These are phyloP conservation scores for Microcera coccophila DNA, from an alignment of 2,329 filamentous ascomycete genomes.

Conservation along the genomic window DNA sequence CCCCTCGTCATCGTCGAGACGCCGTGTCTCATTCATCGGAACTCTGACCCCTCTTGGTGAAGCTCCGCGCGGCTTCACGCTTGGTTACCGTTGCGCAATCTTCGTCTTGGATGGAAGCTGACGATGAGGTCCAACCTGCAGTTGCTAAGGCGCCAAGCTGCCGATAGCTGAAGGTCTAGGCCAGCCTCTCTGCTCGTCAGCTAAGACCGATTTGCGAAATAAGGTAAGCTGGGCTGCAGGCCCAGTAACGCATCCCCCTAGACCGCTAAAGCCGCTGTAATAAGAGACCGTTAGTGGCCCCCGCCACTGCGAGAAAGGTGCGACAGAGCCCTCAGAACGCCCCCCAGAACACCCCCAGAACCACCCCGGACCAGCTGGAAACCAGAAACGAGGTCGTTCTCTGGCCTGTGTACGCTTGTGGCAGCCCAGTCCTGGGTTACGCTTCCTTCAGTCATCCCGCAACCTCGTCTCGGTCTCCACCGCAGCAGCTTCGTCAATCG, in stretches of 20 bases:
- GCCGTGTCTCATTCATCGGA: neutral
- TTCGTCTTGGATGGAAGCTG: too few relatives aligned
- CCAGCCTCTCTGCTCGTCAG: too few relatives aligned
- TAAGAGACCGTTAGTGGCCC: neutral
- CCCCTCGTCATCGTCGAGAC: neutral
- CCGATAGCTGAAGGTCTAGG: too few relatives aligned
- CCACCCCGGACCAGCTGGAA: neutral
- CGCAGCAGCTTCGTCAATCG: neutral
- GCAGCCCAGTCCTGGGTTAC: neutral
- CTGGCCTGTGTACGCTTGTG: neutral
- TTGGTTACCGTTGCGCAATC: neutral
- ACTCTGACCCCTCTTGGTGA: neutral
- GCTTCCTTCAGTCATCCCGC: neutral
- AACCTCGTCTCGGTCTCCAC: neutral
- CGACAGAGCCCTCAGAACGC: neutral
- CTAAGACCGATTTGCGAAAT: neutral
- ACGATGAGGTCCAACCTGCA: too few relatives aligned
- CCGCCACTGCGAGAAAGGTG: neutral
- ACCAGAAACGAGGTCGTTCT: neutral
- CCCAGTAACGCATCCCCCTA: too few relatives aligned
- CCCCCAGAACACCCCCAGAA: neutral
- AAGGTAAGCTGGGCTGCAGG: neutral
- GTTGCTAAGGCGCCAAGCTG: too few relatives aligned
- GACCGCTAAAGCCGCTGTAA: neutral
- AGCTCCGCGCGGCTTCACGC: neutral